A percentile compares a stretch with the other conserved stretches of the same genome.
phyloP scores from a whole-genome alignment of 1,139 yeast species.

The Torulaspora globosa region DNA sequence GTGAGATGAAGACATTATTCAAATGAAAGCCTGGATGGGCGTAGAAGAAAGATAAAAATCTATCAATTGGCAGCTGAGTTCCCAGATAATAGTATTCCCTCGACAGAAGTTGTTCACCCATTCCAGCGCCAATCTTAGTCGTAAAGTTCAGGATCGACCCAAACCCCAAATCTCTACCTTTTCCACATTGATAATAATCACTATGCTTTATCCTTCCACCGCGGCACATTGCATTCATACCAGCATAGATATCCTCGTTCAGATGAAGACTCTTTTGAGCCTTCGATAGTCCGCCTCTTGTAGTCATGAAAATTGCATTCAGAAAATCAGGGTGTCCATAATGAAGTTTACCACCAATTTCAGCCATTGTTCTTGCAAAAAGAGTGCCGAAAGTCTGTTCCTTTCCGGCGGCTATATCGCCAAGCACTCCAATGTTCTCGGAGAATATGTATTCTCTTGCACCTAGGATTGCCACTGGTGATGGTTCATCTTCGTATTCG shows the following conservation, averaged over 20 bases:
- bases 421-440: slow-evolving; percentile 78
- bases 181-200: slow-evolving; percentile 87
- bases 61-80: slow-evolving; percentile 69
- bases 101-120: slow-evolving; percentile 88
- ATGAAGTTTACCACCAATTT: slow-evolving; percentile 82
- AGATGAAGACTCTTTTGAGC: slow-evolving; percentile 83
- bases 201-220: slow-evolving; percentile 87
- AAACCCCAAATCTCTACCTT: slow-evolving; percentile 86
- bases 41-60: slow-evolving; percentile 79
- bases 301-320: slow-evolving; percentile 80
- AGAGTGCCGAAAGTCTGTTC: slow-evolving; percentile 91
- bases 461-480: slow-evolving; percentile 80
- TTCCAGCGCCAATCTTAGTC: slow-evolving; percentile 87
- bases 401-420: slow-evolving; percentile 91
- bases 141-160: slow-evolving; percentile 81
- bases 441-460: slow-evolving; percentile 87
- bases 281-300: slow-evolving; percentile 86
- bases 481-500: slow-evolving; percentile 35
- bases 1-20: slow-evolving; percentile 71
- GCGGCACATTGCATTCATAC: slow-evolving; percentile 74
- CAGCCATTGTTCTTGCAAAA: slow-evolving; percentile 80
- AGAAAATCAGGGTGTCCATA: slow-evolving; percentile 92
- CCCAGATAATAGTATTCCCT: slow-evolving; percentile 83
- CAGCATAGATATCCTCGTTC: slow-evolving; percentile 89
- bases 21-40: slow-evolving; percentile 92